phyloP scores from a whole-genome alignment of 345 rosid species.

The Hevea brasiliensis region DNA sequence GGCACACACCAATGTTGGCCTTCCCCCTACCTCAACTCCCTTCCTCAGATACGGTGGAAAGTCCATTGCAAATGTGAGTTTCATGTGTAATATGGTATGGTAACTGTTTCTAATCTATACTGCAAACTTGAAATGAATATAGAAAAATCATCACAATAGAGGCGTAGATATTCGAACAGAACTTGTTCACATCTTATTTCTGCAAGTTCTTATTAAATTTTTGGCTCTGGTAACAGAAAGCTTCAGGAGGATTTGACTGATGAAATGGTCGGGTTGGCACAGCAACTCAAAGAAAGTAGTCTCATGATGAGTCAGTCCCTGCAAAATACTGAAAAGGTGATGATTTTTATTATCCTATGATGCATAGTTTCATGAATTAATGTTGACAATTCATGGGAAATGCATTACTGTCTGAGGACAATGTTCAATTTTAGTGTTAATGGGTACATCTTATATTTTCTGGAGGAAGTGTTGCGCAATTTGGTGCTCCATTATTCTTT shows the following conservation, averaged over 20 bases:
- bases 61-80: not conserved
- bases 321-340: constrained; percentile 76
- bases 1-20: not conserved
- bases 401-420: not conserved
- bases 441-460: not conserved
- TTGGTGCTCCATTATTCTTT: not conserved
- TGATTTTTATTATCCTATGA: not conserved
- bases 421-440: not conserved
- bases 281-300: constrained; percentile 84
- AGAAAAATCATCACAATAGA: not conserved
- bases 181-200: not conserved
- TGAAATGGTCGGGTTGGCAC: constrained; percentile 94
- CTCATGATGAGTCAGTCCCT: constrained; percentile 74
- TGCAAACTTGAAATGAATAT: constrained; percentile 1
- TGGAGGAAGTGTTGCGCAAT: not conserved
- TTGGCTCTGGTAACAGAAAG: constrained; percentile 40
- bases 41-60: not conserved
- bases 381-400: not conserved
- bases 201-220: not conserved
- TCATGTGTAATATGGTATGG: not conserved
- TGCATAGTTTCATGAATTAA: not conserved
- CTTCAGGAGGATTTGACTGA: constrained; percentile 85
- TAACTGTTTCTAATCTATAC: not conserved
- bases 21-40: not conserved
- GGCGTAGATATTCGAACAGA: not conserved